These are phyloP conservation scores for Pezicula neosporulosa DNA, from an alignment of 2,329 filamentous ascomycete species.

Conservation along the genomic window DNA sequence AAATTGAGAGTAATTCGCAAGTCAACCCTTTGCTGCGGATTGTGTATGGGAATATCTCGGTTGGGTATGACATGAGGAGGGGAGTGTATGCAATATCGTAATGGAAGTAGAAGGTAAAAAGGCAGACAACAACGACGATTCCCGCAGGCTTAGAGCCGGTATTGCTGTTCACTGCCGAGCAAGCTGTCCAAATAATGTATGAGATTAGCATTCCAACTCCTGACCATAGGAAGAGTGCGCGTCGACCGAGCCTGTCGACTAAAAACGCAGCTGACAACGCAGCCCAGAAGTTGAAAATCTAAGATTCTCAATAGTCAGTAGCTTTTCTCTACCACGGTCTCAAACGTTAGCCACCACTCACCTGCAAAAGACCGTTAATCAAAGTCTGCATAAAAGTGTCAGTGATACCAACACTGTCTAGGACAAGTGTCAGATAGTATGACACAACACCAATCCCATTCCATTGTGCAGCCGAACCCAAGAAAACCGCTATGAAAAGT, in stretches of 20 bases:
- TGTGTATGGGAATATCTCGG: conserved; percentile 56
- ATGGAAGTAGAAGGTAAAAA: conserved; percentile 57
- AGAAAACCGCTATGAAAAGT: conserved; percentile 26
- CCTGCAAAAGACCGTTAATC: conserved; percentile 24
- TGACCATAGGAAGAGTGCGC: conserved; percentile 49
- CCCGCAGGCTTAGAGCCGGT: conserved; percentile 39
- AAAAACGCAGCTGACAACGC: conserved; percentile 41
- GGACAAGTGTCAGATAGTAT: conserved; percentile 33
- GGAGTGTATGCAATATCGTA: conserved; percentile 59
- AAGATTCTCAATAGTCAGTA: not conserved
- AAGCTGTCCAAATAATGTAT: conserved; percentile 24
- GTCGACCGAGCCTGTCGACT: conserved; percentile 28
- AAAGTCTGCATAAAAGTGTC: conserved; percentile 16
- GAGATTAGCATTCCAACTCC: conserved; percentile 20
- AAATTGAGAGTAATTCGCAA: conserved; percentile 10
- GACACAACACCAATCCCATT: conserved; percentile 23
- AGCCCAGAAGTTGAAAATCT: conserved; percentile 31
- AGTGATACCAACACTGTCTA: conserved; percentile 22
- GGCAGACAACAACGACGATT: conserved; percentile 52
- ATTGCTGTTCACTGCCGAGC: conserved; percentile 46
- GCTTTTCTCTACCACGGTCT: too few relatives aligned
- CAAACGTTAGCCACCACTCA: not conserved
- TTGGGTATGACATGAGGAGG: conserved; percentile 53
- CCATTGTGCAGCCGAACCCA: conserved; percentile 30
- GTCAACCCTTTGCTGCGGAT: conserved; percentile 35